Evolutionary conservation across 352 stramenopile species (phyloP).

Genomic region (Phytophthora melonis): DNA sequence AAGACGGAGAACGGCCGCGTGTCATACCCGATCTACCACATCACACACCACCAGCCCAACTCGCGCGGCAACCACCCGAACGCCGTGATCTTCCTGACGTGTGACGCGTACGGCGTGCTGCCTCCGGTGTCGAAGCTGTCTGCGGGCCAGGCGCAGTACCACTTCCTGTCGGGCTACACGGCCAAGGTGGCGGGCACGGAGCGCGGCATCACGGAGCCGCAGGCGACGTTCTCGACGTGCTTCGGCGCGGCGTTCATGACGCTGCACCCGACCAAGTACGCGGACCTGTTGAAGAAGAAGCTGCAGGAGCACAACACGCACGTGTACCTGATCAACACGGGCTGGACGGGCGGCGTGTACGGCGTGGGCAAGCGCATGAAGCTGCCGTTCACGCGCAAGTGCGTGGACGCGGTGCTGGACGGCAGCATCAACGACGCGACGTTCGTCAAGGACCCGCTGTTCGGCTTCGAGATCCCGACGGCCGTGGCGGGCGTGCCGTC

Average conservation of each 20-base stretch:
- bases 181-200: conserved; percentile 99
- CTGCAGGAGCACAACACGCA: conserved; percentile 94
- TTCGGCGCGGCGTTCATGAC: conserved; percentile 98
- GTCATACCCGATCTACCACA: conserved; percentile 99
- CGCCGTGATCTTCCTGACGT: conserved; percentile 98
- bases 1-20: conserved; percentile 99
- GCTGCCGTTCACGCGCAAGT: conserved; percentile 89
- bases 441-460: conserved; percentile 79
- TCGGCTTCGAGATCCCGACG: conserved; percentile 77
- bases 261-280: conserved; percentile 97
- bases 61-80: conserved; percentile 94
- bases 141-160: conserved; percentile 96
- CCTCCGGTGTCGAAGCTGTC: conserved; percentile 96
- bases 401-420: conserved; percentile 78
- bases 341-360: conserved; percentile 96
- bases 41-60: conserved; percentile 93
- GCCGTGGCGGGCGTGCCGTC: conserved; percentile 71
- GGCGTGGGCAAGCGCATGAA: conserved; percentile 97
- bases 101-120: conserved; percentile 98
- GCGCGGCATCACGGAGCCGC: conserved; percentile 96
- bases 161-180: conserved; percentile 99
- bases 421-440: conserved; percentile 69
- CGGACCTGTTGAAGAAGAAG: conserved; percentile 97
- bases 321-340: conserved; percentile 98
- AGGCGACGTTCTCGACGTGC: conserved; percentile 96